A percentile compares a stretch with the other conserved stretches of the same genome.
Evolutionary conservation across 1,284 basidiomycete species (phyloP).

Genomic region (Ceratobasidium sp.): DNA sequence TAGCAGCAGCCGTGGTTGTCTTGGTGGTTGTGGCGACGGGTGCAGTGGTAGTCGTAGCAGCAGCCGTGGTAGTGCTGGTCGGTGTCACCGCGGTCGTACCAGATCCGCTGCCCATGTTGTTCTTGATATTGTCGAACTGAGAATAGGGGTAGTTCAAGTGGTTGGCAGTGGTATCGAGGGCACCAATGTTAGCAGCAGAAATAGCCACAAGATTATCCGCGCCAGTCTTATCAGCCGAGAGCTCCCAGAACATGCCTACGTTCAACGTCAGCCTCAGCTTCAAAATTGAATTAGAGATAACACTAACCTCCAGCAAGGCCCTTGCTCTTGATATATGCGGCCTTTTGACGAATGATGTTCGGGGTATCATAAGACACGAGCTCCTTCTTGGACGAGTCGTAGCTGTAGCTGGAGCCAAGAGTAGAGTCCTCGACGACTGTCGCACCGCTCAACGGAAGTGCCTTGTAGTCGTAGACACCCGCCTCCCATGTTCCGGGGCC

Average conservation of each 20-base stretch:
- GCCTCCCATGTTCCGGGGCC: conserved; percentile 75
- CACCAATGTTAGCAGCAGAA: conserved; percentile 64
- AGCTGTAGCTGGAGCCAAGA: conserved; percentile 52
- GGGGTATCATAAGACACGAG: conserved; percentile 87
- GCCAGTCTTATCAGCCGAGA: conserved; percentile 75
- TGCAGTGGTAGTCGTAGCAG: not conserved
- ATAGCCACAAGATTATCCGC: conserved; percentile 69
- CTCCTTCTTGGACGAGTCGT: conserved; percentile 68
- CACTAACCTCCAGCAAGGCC: conserved; percentile 73
- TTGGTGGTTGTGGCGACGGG: not conserved
- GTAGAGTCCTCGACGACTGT: conserved; percentile 24
- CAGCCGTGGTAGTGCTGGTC: conserved; percentile 4
- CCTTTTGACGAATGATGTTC: conserved; percentile 78
- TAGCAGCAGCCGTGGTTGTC: not conserved
- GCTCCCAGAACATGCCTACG: conserved; percentile 60
- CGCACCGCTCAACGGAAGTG: conserved; percentile 68
- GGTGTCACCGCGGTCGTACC: conserved; percentile 23
- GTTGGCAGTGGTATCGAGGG: conserved; percentile 75
- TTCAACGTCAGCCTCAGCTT: too few species aligned
- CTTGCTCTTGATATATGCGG: conserved; percentile 76
- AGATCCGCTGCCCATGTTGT: conserved; percentile 50
- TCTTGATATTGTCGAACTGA: conserved; percentile 58
- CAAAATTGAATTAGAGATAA: not conserved
- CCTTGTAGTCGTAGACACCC: conserved; percentile 78
- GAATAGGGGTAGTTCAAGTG: conserved; percentile 69